Evolutionary conservation across 768 basidiomycete genomes (phyloP), one percentile per base, ranked within the genome.

Genomic region (Xerocomellus chrysenteron): DNA sequence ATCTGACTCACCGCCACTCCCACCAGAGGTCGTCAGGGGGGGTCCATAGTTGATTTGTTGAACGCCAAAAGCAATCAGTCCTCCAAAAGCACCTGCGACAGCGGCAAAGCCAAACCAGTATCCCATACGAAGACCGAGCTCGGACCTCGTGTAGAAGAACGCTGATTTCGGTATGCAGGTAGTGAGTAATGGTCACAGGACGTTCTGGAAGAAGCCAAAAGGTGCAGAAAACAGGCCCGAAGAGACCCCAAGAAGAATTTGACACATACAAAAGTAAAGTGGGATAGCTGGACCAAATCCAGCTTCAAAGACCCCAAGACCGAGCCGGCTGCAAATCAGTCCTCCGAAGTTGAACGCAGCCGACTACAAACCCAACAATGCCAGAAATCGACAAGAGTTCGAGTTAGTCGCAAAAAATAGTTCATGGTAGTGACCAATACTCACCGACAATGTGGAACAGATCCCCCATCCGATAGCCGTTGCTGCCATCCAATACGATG

Each of bases 21-120:
- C 68, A 8, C 67, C 65, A 10, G 35, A 16, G 7, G 68, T 69
- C n/a, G 8, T 56, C 36, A 70, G n/a, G 0, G 56, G 57, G 0
- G 65, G 60, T 17, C 69, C 69, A 43, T 46, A 71, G 17, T 88
- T 83, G 85, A 55, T 82, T 65, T 90, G 80, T 60, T 90, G 87
- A 11, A 92, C 76, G 2, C 89, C 91, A 59, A 88, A 92, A 4
- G 91, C 90, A 41, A 93, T 82, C 44, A 92, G 73, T n/a, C 91
- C 90, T 14, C 90, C 89, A 57, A 92, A 92, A 6, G 91, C 91
- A 24, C 90, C 90, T 5, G 91, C 88, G 5, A 90, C 82, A 3
- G 90, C 89, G 5, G 90, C 89, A 65, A 91, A 92, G 10, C 87
- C 87, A 57, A 91, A 92, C 87, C 88, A 91, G 63, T 88, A 83